Base-by-base conservation (phyloP, 306 rosid species). In the Psophocarpus tetragonolobus region DNA sequence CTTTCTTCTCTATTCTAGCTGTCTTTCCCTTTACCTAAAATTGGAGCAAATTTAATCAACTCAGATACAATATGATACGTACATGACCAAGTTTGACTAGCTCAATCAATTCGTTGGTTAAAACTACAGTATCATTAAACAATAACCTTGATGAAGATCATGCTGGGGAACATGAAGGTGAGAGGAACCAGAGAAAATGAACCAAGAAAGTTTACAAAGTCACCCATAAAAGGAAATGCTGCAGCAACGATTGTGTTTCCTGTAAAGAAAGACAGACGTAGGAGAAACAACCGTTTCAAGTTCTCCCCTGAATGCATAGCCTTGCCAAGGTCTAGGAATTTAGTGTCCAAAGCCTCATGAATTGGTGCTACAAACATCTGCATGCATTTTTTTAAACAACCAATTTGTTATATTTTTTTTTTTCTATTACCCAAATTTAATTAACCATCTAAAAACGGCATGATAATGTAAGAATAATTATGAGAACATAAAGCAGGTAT, bases 171-270 rank as follows among this genome's bases (percentile, higher is more conserved):
- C 58, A 73, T 39, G 75, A 87, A 90, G 56, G 94, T 90, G 0
- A 90, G 83, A 4, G 91, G 91, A 57, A 87, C 38, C 24, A 88
- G 87, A 0, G 87, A 42, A 47, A 87, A 86, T 5, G 90, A 86
- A 30, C 90, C 94, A 2, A 86, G 29, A 66, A 90, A 79, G 45
- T 86, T 90, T 20, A 90, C 86, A 38, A 90, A 90, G 56, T 90
- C 88, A 6, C 87, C 88, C 77, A 89, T 85, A 69, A 89, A 89
- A 66, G 93, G 91, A 66, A 89, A 54, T 14, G 88, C 90, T 1
- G 91, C 88, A 23, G 87, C 47, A 14, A 85, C 77, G 0, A 89
- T 72, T 23, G 88, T 85, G 20, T 87, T 89, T 9, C 72, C 80
- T 1, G 75, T 5, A 32, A 77, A 85, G 88, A 85, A 81, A 47